phyloP scores from a whole-genome alignment of 768 basidiomycete species.

The Suillus lakei region DNA sequence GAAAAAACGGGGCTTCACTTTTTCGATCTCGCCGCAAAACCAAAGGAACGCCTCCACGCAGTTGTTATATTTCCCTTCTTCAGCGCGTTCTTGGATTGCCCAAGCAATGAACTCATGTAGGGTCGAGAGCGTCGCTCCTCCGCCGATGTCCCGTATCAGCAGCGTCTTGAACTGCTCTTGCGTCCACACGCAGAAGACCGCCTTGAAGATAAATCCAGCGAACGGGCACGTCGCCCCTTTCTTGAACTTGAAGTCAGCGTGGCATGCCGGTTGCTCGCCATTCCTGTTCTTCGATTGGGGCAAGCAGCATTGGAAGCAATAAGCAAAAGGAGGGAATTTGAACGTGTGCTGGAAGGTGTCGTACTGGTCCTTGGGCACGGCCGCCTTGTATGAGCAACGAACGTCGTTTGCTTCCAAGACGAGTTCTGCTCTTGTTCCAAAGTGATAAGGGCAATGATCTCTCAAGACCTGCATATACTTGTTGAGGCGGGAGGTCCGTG shows the following conservation, averaged over 20 bases:
- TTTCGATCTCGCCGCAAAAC: background rate
- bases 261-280: background rate
- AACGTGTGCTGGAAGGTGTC: background rate
- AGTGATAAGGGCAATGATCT: background rate
- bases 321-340: background rate
- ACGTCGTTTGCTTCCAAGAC: background rate
- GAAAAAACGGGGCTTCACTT: background rate
- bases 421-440: background rate
- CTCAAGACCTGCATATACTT: background rate
- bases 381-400: too few relatives aligned
- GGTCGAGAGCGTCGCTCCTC: too few relatives aligned
- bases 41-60: background rate
- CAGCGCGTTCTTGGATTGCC: background rate
- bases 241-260: background rate
- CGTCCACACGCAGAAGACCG: background rate
- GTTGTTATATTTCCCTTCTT: background rate
- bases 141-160: background rate
- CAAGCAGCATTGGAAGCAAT: background rate
- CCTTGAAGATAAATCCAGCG: background rate
- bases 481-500: background rate
- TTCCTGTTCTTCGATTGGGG: background rate
- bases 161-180: accelerated
- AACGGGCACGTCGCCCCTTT: background rate
- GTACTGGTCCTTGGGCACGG: background rate
- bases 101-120: background rate